Percentiles rank a stretch among this genome's conserved stretches.
These are phyloP conservation scores for Coffea humblotiana DNA, from an alignment of 305 asterid genomes.

Conservation along the genomic window DNA sequence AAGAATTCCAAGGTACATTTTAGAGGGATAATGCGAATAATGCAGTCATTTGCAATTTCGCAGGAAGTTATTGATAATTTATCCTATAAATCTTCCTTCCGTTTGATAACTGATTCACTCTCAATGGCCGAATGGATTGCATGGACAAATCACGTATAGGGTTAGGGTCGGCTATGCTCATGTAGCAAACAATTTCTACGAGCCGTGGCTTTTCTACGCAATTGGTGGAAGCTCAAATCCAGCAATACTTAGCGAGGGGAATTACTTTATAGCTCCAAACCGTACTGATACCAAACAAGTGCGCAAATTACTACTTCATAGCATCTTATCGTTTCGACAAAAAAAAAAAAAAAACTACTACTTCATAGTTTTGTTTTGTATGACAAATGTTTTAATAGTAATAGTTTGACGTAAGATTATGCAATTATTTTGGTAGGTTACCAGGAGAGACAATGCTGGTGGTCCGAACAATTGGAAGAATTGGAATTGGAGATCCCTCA, in stretches of 20 bases:
- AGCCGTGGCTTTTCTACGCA: slow-evolving; percentile 69
- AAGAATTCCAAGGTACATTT: slow-evolving; percentile 52
- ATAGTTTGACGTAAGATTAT: not conserved
- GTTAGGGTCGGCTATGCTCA: slow-evolving; percentile 55
- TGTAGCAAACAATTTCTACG: slow-evolving; percentile 58
- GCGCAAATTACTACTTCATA: not conserved
- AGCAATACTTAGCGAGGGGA: slow-evolving; percentile 74
- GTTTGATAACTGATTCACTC: not conserved
- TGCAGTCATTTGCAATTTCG: too few relatives aligned
- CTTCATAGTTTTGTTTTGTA: not conserved
- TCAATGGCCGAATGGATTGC: not conserved
- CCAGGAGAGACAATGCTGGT: not conserved
- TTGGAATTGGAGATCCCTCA: slow-evolving; percentile 8
- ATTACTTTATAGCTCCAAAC: slow-evolving; percentile 56
- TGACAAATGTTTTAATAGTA: not conserved
- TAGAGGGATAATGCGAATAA: too few relatives aligned
- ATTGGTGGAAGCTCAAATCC: slow-evolving; percentile 76
- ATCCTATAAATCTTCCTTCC: too few relatives aligned
- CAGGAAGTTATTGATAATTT: too few relatives aligned
- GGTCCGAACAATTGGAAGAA: not conserved
- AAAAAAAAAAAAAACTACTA: not conserved
- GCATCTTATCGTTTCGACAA: too few relatives aligned
- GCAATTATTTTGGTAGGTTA: not conserved
- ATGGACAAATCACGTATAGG: slow-evolving; percentile 11
- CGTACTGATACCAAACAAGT: slow-evolving; percentile 51